Base-by-base conservation (phyloP, 495 filamentous ascomycete species). In the Darksidea phi region DNA sequence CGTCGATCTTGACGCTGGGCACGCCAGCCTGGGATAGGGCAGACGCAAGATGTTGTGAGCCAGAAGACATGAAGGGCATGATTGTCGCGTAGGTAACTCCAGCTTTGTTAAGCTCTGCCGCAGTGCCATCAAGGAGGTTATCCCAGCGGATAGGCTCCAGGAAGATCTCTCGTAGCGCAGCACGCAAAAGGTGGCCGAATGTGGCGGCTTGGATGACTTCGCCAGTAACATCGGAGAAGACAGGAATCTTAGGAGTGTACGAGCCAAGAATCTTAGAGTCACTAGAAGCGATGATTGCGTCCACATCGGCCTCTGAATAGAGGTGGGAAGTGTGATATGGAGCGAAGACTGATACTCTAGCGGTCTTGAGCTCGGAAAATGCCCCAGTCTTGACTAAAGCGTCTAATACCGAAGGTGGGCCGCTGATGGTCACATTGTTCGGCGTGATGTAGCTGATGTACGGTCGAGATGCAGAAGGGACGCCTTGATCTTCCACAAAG, bases 101-200 rank as follows among this genome's bases (percentile, higher is more conserved):
- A 15, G 59, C 13, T 17, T 38, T 49, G 12, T 17, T 48, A 28
- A 55, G 28, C 20, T 43, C 41, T 37, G 43, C 51, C 21, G 59
- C 38, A 6, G 51, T 56, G 1, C 50, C 61, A 20, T 64, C 48
- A 32, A 59, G 46, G 6, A 64, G 7, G 17, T 64, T 64, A 28
- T 64, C 55, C 61, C 61, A 64, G 1, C 55, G 55, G 21, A 64
- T 57, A 11, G 61, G 61, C 25, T 64, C 50, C 43, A 59, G 41
- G 6, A 64, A 28, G 25, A 59, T 59, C 21, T 64, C 61, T 7
- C 36, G 26, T 6, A 64, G 24, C 10, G 38, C 18, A 42, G 24
- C 48, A 24, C 56, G 48, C 6, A 64, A 49, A 45, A 64, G 54
- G 15, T 57, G 36, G 12, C 61, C 56, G 25, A 37, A 55, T 7